phyloP scores from a whole-genome alignment of 2,329 filamentous ascomycete genomes.

The Fusarium staphyleae region DNA sequence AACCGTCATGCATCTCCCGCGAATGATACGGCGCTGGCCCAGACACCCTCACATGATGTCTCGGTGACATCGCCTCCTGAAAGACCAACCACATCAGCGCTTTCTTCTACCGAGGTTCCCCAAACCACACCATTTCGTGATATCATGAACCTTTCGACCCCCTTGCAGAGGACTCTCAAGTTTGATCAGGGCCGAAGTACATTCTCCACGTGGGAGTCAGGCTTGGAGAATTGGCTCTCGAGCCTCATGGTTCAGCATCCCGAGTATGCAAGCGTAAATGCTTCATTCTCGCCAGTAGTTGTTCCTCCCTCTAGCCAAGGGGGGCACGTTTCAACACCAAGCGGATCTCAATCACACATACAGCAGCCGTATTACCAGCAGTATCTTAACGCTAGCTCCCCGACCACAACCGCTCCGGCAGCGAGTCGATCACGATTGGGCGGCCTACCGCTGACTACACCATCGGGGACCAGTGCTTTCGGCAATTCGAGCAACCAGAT shows the following conservation, averaged over 20 bases:
- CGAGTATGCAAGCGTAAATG: slow-evolving; percentile 54
- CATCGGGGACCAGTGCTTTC: slow-evolving; percentile 55
- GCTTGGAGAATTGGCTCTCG: slow-evolving; percentile 67
- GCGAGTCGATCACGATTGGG: slow-evolving; percentile 48
- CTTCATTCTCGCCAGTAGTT: slow-evolving; percentile 40
- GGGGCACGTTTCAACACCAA: slow-evolving; percentile 31
- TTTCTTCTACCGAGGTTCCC: slow-evolving; percentile 25
- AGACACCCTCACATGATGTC: slow-evolving; percentile 45
- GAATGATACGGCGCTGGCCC: slow-evolving; percentile 54
- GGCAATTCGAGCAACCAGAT: slow-evolving; percentile 68
- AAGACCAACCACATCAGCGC: slow-evolving; percentile 25
- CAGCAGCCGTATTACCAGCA: slow-evolving; percentile 65
- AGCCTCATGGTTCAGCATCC: slow-evolving; percentile 55
- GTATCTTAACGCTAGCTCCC: slow-evolving; percentile 56
- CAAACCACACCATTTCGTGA: slow-evolving; percentile 71
- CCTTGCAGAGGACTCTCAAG: slow-evolving; percentile 73
- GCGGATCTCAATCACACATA: slow-evolving; percentile 36
- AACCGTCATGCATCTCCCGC: slow-evolving; percentile 49
- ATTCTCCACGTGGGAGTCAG: slow-evolving; percentile 76
- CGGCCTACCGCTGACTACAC: slow-evolving; percentile 47
- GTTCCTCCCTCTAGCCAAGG: slow-evolving; percentile 25
- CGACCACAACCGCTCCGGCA: slow-evolving; percentile 39
- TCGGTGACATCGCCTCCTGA: slow-evolving; percentile 49
- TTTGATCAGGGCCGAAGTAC: slow-evolving; percentile 76
- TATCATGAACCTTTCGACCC: slow-evolving; percentile 73